phyloP scores from a whole-genome alignment of 2,329 filamentous ascomycete species.

The Colletotrichum godetiae region DNA sequence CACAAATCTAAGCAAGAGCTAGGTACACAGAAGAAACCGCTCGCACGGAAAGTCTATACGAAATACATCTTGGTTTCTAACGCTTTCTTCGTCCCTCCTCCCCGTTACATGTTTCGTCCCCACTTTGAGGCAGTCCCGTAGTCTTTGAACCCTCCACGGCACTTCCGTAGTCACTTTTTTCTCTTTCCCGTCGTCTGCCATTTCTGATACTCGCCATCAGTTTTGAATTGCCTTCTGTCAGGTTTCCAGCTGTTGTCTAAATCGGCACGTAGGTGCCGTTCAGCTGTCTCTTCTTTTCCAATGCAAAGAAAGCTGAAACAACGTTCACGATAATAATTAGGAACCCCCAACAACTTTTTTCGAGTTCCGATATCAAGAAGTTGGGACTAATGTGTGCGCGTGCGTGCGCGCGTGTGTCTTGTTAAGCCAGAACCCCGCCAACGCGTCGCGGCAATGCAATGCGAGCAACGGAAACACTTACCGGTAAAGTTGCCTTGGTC shows the following conservation, averaged over 20 bases:
- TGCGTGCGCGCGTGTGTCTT: neutral
- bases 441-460: constrained; percentile 28
- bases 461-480: constrained; percentile 12
- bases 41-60: constrained; percentile 17
- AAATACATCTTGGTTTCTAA: neutral
- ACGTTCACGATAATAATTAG: constrained; percentile 27
- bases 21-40: neutral
- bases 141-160: neutral
- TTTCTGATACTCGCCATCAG: neutral
- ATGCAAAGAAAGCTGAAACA: constrained; percentile 22
- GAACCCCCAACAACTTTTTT: neutral
- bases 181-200: neutral
- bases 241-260: neutral
- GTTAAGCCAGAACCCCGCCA: neutral
- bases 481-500: neutral
- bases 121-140: neutral
- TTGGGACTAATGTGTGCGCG: neutral
- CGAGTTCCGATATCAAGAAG: neutral
- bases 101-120: neutral
- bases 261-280: neutral
- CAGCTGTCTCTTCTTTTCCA: neutral
- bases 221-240: neutral
- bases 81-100: neutral
- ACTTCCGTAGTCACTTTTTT: neutral
- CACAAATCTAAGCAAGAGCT: neutral